These are phyloP conservation scores for Colletotrichum viniferum DNA, from an alignment of 2,329 filamentous ascomycete genomes.

Conservation along the genomic window DNA sequence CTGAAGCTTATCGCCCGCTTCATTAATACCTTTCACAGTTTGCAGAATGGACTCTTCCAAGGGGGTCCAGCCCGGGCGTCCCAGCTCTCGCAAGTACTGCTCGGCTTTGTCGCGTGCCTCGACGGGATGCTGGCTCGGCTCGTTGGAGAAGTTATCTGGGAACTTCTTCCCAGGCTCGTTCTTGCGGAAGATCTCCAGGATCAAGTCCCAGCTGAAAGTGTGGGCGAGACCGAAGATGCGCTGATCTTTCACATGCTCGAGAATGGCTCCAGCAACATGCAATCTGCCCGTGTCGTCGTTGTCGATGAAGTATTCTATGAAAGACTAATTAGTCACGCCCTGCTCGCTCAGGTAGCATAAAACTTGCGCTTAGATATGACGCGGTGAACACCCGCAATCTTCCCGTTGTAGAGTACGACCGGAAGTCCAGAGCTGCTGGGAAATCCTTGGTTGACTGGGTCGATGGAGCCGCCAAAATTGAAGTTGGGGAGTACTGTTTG, in stretches of 20 bases:
- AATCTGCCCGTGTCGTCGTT: slow-evolving; percentile 54
- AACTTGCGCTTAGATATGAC: not conserved
- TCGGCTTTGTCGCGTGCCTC: not conserved
- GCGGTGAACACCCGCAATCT: not conserved
- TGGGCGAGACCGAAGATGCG: slow-evolving; percentile 58
- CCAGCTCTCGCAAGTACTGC: not conserved
- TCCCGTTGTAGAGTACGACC: slow-evolving; percentile 25
- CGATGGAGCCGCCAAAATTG: slow-evolving; percentile 27
- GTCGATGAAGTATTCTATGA: slow-evolving; percentile 47
- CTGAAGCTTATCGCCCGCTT: not conserved
- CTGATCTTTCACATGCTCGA: slow-evolving; percentile 47
- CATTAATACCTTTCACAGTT: not conserved
- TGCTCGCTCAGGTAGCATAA: not conserved
- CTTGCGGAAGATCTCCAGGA: slow-evolving; percentile 33
- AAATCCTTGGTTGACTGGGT: slow-evolving; percentile 20
- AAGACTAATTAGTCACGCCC: not conserved
- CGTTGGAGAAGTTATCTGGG: slow-evolving; percentile 24
- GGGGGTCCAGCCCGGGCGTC: not conserved
- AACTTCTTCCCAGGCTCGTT: slow-evolving; percentile 21
- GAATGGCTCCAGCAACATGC: slow-evolving; percentile 55
- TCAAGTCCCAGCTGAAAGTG: slow-evolving; percentile 48
- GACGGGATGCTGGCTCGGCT: not conserved
- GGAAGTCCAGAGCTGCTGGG: slow-evolving; percentile 25
- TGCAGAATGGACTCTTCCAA: not conserved
- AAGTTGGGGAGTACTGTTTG: slow-evolving; percentile 28